Percentiles rank a stretch among this genome's conserved stretches.
Conservation (phyloP, 75 land plant species). For the Azolla pinnata region DNA sequence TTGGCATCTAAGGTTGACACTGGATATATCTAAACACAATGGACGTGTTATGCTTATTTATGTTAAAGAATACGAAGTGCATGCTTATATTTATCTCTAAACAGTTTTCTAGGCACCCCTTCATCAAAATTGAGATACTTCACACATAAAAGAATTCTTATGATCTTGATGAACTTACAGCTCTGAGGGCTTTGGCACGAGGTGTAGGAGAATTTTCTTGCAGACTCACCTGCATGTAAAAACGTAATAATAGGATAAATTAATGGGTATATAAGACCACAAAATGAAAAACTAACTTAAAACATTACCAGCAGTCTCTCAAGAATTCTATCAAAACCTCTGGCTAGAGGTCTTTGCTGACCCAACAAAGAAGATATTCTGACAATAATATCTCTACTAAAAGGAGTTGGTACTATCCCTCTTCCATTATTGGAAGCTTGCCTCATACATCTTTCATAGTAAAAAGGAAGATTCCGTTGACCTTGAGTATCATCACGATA, state of each 20-base stretch:
- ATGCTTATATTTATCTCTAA: no score
- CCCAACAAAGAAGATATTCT: constrained; percentile 69
- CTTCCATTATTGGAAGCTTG: constrained; percentile 56
- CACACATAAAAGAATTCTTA: neutral
- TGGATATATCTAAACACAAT: no score
- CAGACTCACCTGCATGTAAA: constrained; percentile 56
- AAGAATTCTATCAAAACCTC: constrained; percentile 94
- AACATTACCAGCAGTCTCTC: constrained; percentile 53
- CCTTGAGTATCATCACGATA: constrained; percentile 73
- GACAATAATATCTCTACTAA: constrained; percentile 65
- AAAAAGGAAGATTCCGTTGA: constrained; percentile 39
- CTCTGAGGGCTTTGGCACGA: constrained; percentile 91
- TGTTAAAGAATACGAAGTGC: no score
- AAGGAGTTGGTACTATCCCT: constrained; percentile 33
- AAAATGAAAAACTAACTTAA: neutral
- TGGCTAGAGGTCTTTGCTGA: constrained; percentile 77
- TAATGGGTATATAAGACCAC: neutral
- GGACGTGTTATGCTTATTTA: no score
- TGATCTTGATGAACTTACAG: constrained; percentile 38
- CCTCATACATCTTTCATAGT: constrained; percentile 50
- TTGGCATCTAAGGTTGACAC: no score
- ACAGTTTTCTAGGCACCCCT: neutral
- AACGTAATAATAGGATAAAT: neutral
- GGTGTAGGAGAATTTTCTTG: constrained; percentile 84
- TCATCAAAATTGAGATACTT: no score